Percentiles rank a stretch among this genome's conserved stretches.
phyloP scores from a whole-genome alignment of 2,329 filamentous ascomycete genomes.

The Arthrocladium fulminans region DNA sequence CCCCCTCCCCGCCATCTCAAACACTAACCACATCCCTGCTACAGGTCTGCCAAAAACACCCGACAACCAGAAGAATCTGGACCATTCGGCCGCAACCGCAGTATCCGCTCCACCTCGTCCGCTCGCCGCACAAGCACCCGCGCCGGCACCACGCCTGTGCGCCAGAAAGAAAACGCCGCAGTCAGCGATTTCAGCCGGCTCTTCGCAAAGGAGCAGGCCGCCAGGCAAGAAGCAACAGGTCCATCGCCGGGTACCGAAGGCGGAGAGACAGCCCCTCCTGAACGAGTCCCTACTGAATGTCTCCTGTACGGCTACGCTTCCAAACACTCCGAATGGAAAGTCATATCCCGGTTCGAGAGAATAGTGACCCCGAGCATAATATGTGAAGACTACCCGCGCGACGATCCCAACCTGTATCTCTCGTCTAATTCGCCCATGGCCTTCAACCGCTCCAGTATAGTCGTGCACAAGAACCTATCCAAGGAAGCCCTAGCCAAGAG shows the following conservation, averaged over 20 bases:
- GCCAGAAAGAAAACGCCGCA: conserved; percentile 46
- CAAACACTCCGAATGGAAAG: conserved; percentile 65
- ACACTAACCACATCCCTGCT: background rate
- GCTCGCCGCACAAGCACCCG: conserved; percentile 43
- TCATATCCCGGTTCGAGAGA: conserved; percentile 78
- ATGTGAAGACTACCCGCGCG: conserved; percentile 86
- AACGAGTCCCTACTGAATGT: conserved; percentile 57
- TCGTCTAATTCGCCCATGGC: conserved; percentile 47
- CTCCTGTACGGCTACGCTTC: conserved; percentile 74
- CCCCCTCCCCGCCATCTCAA: background rate
- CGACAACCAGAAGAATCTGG: conserved; percentile 52
- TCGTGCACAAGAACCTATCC: conserved; percentile 55
- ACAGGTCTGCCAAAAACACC: conserved; percentile 40
- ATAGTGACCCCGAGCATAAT: conserved; percentile 57
- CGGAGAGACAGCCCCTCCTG: conserved; percentile 30
- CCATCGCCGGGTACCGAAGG: conserved; percentile 7
- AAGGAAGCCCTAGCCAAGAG: conserved; percentile 67
- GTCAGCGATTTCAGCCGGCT: conserved; percentile 40
- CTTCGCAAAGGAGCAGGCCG: conserved; percentile 34
- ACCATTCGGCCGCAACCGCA: conserved; percentile 48
- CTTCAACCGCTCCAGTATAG: conserved; percentile 35
- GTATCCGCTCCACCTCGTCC: conserved; percentile 33
- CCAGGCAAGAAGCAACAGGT: conserved; percentile 12
- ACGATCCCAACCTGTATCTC: conserved; percentile 64
- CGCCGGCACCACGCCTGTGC: conserved; percentile 46